These are phyloP conservation scores for Talaromyces wortmannii DNA, from an alignment of 495 filamentous ascomycete genomes.

Conservation along the genomic window DNA sequence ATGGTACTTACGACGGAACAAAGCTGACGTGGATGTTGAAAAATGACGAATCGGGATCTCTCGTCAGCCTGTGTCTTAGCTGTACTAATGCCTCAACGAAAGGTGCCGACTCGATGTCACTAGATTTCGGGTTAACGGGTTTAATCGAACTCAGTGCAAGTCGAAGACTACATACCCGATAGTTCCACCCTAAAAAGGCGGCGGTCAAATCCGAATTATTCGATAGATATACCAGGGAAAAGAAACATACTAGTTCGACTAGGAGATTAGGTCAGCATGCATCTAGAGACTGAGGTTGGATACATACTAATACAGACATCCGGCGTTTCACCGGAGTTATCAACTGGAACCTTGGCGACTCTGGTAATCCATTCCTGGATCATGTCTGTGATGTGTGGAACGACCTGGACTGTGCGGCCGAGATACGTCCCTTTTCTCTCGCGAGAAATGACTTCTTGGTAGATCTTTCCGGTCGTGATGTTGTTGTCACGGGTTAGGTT, in stretches of 20 bases:
- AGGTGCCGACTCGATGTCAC: conserved; percentile 73
- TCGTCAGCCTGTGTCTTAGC: conserved; percentile 40
- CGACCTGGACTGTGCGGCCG: conserved; percentile 76
- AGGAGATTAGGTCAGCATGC: background rate
- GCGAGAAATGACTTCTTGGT: conserved; percentile 61
- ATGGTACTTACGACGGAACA: background rate
- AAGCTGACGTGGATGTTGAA: background rate
- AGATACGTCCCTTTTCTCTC: conserved; percentile 70
- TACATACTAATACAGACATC: conserved; percentile 65
- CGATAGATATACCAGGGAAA: background rate
- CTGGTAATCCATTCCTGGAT: conserved; percentile 77
- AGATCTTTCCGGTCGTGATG: conserved; percentile 84
- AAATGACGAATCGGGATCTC: conserved; percentile 1
- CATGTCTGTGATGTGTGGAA: conserved; percentile 73
- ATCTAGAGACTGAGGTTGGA: background rate
- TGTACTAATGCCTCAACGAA: conserved; percentile 73
- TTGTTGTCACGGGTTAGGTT: conserved; percentile 72
- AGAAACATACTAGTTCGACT: background rate
- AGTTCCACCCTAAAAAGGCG: background rate
- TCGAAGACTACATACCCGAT: background rate
- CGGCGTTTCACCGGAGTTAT: conserved; percentile 63
- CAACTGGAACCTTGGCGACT: conserved; percentile 68
- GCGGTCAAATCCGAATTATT: background rate
- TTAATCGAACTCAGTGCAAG: conserved; percentile 52
- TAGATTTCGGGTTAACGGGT: conserved; percentile 28